Percentiles rank a stretch among this genome's conserved stretches.
Conservation (phyloP, 2,329 filamentous ascomycete species). For the Colletotrichum trifolii region DNA sequence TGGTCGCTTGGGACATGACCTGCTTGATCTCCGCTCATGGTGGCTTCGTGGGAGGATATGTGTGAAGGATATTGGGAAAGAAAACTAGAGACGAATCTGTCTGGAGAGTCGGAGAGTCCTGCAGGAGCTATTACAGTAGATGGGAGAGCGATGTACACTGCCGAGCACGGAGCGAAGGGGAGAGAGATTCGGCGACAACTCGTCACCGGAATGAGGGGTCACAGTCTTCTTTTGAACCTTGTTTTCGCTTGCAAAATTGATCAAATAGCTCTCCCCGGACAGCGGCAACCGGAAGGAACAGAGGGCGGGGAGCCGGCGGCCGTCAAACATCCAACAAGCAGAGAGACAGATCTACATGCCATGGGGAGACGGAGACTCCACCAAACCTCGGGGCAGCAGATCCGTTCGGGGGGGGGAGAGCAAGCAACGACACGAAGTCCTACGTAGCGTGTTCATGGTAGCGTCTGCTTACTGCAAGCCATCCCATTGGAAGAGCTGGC, state of each 20-base stretch:
- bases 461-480: conserved; percentile 24
- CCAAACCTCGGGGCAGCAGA: conserved; percentile 14
- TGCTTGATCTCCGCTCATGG: conserved; percentile 23
- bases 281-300: not conserved
- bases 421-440: too few species aligned
- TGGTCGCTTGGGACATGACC: conserved; percentile 19
- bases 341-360: too few species aligned
- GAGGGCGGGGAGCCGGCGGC: conserved; percentile 10
- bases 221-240: conserved; percentile 27
- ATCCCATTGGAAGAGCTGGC: conserved; percentile 24
- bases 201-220: not conserved
- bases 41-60: conserved; percentile 7
- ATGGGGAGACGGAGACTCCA: not conserved
- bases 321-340: not conserved
- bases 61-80: not conserved
- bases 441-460: not conserved
- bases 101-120: not conserved
- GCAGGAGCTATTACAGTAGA: not conserved
- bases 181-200: not conserved
- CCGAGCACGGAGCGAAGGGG: not conserved
- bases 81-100: not conserved
- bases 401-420: conserved; percentile 18
- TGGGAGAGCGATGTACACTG: not conserved
- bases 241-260: not conserved
- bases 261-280: not conserved